Percentiles rank a stretch among this genome's conserved stretches.
Evolutionary conservation across 768 basidiomycete genomes (phyloP).

Genomic region (Termitomyces sp.): DNA sequence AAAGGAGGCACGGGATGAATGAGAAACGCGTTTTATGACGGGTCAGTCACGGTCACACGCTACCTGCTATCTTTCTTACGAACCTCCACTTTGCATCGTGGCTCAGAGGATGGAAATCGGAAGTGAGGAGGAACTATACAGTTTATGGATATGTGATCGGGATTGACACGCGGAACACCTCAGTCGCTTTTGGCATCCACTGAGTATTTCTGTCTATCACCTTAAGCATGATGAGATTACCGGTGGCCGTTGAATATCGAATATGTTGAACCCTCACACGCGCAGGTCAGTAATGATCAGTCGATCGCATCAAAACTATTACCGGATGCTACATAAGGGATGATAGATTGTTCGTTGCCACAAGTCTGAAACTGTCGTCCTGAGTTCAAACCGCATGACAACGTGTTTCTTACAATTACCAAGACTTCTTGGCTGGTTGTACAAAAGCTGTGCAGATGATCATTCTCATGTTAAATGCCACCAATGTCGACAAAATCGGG

Average conservation of each 20-base stretch:
- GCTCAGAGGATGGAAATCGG: too few relatives aligned
- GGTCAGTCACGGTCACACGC: too few relatives aligned
- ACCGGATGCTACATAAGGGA: background rate
- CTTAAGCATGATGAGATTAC: background rate
- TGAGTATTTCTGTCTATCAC: too few relatives aligned
- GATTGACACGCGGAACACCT: too few relatives aligned
- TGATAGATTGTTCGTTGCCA: conserved; percentile 15
- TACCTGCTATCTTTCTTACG: too few relatives aligned
- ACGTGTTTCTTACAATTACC: background rate
- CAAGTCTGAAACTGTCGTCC: background rate
- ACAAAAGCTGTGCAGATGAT: background rate
- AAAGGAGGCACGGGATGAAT: too few relatives aligned
- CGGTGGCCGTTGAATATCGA: too few relatives aligned
- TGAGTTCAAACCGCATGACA: background rate
- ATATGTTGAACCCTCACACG: too few relatives aligned
- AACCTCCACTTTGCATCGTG: too few relatives aligned
- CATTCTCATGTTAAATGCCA: background rate
- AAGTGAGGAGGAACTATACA: too few relatives aligned
- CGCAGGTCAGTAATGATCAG: background rate
- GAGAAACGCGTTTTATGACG: too few relatives aligned
- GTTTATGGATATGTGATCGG: background rate
- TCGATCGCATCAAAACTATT: background rate
- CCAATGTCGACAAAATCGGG: background rate
- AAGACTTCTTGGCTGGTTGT: background rate
- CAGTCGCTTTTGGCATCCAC: too few relatives aligned